phyloP scores from a whole-genome alignment of 495 filamentous ascomycete genomes.

The Tuber calosporum region DNA sequence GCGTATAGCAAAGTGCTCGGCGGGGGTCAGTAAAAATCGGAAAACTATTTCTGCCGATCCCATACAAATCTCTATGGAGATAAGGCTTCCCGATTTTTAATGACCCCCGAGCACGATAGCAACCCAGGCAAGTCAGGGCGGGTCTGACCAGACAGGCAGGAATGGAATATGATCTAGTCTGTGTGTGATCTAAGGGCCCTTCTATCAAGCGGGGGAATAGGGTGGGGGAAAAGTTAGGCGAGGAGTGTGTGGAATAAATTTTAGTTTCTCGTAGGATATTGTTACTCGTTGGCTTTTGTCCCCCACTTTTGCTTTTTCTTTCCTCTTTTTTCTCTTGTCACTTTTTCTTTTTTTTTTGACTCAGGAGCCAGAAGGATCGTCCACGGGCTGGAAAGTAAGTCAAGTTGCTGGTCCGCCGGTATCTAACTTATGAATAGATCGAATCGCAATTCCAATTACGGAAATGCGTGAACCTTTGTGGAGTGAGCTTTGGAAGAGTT shows the following conservation, averaged over 20 bases:
- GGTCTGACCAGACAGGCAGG: neutral
- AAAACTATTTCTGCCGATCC: no score
- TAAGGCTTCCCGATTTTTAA: no score
- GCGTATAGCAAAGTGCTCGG: no score
- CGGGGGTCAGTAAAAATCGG: no score
- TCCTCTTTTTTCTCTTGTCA: neutral
- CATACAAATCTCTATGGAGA: no score
- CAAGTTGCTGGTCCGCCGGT: neutral
- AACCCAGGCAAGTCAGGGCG: neutral
- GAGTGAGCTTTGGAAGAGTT: neutral
- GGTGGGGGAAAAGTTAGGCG: neutral
- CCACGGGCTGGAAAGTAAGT: neutral
- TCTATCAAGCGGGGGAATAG: neutral
- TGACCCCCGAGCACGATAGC: no score
- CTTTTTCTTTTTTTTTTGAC: neutral
- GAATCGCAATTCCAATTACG: neutral
- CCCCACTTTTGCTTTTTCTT: neutral
- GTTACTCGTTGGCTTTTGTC: neutral
- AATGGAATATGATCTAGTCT: neutral
- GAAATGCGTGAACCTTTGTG: neutral
- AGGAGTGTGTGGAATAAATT: neutral
- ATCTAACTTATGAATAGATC: neutral
- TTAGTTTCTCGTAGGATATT: neutral
- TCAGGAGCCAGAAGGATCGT: neutral
- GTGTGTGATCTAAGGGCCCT: neutral